phyloP scores from a whole-genome alignment of 1,284 basidiomycete species.

The Leccinum subfulvum region DNA sequence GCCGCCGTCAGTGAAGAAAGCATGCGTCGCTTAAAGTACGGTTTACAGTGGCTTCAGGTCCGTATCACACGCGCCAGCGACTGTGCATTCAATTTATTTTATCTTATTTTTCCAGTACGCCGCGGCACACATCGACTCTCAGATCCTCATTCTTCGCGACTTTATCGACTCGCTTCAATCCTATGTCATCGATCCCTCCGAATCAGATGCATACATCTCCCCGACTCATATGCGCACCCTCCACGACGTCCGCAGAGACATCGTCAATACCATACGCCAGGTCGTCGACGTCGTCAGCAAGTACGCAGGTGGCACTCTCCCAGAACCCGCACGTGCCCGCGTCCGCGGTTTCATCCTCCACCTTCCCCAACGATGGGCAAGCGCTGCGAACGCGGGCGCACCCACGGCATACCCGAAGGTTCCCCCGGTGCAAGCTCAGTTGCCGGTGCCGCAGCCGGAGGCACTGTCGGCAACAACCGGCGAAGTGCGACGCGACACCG shows the following conservation, averaged over 20 bases:
- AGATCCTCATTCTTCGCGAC: conserved; percentile 80
- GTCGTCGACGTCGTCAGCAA: conserved; percentile 87
- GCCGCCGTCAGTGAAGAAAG: conserved; percentile 89
- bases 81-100: neutral
- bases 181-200: conserved; percentile 23
- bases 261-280: conserved; percentile 83
- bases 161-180: conserved; percentile 74
- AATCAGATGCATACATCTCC: conserved; percentile 40
- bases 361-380: conserved; percentile 79
- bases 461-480: conserved; percentile 23
- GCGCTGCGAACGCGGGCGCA: conserved; percentile 25
- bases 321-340: conserved; percentile 76
- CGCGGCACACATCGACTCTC: conserved; percentile 83
- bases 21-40: conserved; percentile 84
- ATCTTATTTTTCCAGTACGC: conserved; percentile 63
- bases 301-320: conserved; percentile 82
- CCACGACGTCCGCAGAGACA: conserved; percentile 72
- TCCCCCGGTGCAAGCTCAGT: conserved; percentile 29
- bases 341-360: conserved; percentile 82
- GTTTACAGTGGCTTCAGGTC: conserved; percentile 87
- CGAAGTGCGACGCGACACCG: conserved; percentile 24
- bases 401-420: conserved; percentile 26
- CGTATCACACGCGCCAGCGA: neutral
- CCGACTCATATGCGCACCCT: conserved; percentile 65
- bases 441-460: conserved; percentile 41